Conservation (phyloP, 1,139 yeast genomes). For the Hemisphaericaspora xylanilytica region DNA sequence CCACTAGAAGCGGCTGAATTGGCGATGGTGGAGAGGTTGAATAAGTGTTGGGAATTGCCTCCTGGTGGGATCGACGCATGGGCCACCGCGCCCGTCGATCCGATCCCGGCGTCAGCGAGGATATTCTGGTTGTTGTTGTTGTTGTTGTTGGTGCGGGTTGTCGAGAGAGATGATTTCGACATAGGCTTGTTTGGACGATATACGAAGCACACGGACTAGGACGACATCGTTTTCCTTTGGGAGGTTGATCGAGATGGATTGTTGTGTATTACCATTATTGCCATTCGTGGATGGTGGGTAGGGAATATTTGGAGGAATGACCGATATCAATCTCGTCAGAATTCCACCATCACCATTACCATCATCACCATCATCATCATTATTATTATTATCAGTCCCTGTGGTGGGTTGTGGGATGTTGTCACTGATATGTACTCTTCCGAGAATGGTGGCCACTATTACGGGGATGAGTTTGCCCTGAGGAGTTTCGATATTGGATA, state of each 20-base stretch:
- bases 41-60: constrained; percentile 52
- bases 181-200: constrained; percentile 68
- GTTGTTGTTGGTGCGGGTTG: no score
- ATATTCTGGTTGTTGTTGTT: no score
- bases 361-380: no score
- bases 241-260: constrained; percentile 44
- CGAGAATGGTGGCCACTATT: constrained; percentile 68
- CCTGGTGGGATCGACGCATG: constrained; percentile 44
- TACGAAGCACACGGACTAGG: constrained; percentile 67
- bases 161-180: constrained; percentile 85
- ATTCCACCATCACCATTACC: constrained; percentile 12
- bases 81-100: constrained; percentile 54
- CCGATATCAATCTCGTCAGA: constrained; percentile 25
- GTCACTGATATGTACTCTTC: constrained; percentile 42
- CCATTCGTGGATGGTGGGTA: no score
- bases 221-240: constrained; percentile 89
- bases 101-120: constrained; percentile 63
- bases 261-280: no score
- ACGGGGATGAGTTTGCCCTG: constrained; percentile 40
- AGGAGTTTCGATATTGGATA: constrained; percentile 28
- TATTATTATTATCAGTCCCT: no score
- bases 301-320: constrained; percentile 25
- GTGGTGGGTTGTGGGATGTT: no score
- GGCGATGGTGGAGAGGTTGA: constrained; percentile 47
- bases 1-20: constrained; percentile 29